Percentiles rank a stretch among this genome's conserved stretches.
Evolutionary conservation across 1,284 basidiomycete species (phyloP).

Genomic region (Spongispora temasekensis): DNA sequence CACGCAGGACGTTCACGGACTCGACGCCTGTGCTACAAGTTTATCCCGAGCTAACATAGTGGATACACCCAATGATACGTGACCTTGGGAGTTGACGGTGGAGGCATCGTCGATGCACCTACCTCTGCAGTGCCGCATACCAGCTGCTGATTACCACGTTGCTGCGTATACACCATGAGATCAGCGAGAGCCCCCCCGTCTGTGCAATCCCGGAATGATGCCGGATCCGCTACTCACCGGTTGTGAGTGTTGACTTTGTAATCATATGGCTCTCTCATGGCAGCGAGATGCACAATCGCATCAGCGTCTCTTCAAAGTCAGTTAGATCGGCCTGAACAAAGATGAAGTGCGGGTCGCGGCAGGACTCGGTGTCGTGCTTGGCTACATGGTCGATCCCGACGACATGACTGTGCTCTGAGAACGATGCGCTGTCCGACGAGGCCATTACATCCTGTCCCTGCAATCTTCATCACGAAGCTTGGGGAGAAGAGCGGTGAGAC

Average conservation of each 20-base stretch:
- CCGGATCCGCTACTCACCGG: too few species aligned
- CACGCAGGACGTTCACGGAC: conserved; percentile 64
- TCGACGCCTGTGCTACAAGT: conserved; percentile 67
- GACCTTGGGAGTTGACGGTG: background rate
- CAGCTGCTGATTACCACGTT: conserved; percentile 70
- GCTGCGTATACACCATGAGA: too few species aligned
- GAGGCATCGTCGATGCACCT: conserved; percentile 6
- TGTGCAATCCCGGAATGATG: background rate
- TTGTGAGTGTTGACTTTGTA: conserved; percentile 60
- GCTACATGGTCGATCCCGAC: conserved; percentile 53
- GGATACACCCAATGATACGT: background rate
- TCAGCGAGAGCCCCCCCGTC: background rate
- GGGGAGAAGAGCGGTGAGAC: too few species aligned
- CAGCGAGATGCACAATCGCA: conserved; percentile 64
- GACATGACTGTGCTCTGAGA: conserved; percentile 58
- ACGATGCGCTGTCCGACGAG: conserved; percentile 58
- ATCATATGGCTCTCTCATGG: conserved; percentile 17
- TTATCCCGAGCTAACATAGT: conserved; percentile 55
- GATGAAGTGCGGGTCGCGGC: conserved; percentile 37
- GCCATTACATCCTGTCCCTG: conserved; percentile 67
- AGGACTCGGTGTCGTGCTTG: conserved; percentile 18
- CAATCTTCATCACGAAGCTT: conserved; percentile 39
- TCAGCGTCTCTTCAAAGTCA: conserved; percentile 50
- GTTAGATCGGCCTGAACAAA: conserved; percentile 51
- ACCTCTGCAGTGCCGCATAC: conserved; percentile 66